Conservation (phyloP, 148 eudicot species). For the Fagopyrum esculentum region DNA sequence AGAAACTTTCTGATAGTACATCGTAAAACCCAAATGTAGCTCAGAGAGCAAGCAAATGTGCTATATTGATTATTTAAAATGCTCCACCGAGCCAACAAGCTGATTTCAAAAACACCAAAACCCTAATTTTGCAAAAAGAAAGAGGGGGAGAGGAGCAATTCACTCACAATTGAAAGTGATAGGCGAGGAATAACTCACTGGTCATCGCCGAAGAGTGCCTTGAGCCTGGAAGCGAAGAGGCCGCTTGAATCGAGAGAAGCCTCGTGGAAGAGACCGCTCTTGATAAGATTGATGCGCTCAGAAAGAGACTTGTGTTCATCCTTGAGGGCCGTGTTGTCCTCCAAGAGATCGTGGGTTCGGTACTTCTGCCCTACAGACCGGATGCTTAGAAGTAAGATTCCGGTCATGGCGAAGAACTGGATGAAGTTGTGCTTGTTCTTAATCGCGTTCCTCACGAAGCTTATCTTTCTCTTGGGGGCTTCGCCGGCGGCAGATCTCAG, state of each 20-base stretch:
- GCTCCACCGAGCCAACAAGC: background rate
- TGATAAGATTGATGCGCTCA: slow-evolving; percentile 42
- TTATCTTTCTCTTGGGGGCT: slow-evolving; percentile 19
- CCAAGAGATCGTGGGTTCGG: slow-evolving; percentile 47
- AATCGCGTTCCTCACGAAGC: slow-evolving; percentile 49
- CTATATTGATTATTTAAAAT: slow-evolving; percentile 3
- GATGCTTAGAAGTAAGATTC: slow-evolving; percentile 51
- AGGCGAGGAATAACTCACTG: background rate
- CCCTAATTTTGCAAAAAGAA: slow-evolving; percentile 5
- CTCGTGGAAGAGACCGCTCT: slow-evolving; percentile 41
- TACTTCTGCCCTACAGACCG: slow-evolving; percentile 75
- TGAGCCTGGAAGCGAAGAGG: slow-evolving; percentile 44
- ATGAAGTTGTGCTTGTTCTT: slow-evolving; percentile 62
- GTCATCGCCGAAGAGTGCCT: slow-evolving; percentile 20
- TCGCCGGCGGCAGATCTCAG: slow-evolving; percentile 22
- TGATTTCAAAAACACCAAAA: background rate
- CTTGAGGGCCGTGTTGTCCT: slow-evolving; percentile 39
- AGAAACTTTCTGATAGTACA: background rate
- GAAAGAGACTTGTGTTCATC: slow-evolving; percentile 41
- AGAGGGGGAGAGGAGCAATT: slow-evolving; percentile 6
- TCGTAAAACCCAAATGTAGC: background rate
- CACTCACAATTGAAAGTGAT: background rate
- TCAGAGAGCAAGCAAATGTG: background rate
- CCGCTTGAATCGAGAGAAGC: slow-evolving; percentile 56
- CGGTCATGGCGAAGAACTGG: slow-evolving; percentile 73